Evolutionary conservation across 169 alveolate genomes (phyloP).

Genomic region (Babesia bovis): DNA sequence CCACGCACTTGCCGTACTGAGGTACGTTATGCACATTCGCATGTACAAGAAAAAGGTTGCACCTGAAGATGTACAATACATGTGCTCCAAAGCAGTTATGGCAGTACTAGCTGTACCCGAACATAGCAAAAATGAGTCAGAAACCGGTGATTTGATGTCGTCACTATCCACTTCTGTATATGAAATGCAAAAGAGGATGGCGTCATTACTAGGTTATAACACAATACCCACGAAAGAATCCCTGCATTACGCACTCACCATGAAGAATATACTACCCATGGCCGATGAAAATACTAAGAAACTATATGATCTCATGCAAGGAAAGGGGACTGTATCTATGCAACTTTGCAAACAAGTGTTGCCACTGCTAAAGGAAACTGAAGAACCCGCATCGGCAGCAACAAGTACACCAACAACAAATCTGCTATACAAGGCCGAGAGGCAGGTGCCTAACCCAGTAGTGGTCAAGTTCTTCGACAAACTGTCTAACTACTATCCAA

Average conservation of each 20-base stretch:
- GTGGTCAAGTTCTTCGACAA: constrained; percentile 21
- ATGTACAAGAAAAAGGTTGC: constrained; percentile 82
- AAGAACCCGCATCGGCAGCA: constrained; percentile 34
- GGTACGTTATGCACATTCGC: constrained; percentile 80
- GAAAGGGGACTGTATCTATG: constrained; percentile 71
- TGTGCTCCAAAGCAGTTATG: constrained; percentile 83
- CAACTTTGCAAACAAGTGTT: constrained; percentile 70
- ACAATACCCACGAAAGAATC: constrained; percentile 86
- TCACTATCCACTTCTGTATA: constrained; percentile 56
- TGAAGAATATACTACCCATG: constrained; percentile 74
- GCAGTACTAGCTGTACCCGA: constrained; percentile 83
- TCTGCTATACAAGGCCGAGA: constrained; percentile 5
- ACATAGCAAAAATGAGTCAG: constrained; percentile 44
- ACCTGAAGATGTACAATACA: constrained; percentile 73
- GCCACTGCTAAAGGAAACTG: constrained; percentile 60
- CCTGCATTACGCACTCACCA: constrained; percentile 73
- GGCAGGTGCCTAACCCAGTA: constrained; percentile 5
- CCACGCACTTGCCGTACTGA: constrained; percentile 90
- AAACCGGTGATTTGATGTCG: constrained; percentile 61
- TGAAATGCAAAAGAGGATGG: constrained; percentile 83
- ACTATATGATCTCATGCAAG: constrained; percentile 79
- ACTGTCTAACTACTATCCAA: constrained; percentile 71
- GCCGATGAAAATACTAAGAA: constrained; percentile 77
- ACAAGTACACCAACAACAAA: neutral
- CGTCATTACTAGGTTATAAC: constrained; percentile 80